phyloP scores from a whole-genome alignment of 164 flowering plant species.

The Kalanchoe fedtschenkoi region DNA sequence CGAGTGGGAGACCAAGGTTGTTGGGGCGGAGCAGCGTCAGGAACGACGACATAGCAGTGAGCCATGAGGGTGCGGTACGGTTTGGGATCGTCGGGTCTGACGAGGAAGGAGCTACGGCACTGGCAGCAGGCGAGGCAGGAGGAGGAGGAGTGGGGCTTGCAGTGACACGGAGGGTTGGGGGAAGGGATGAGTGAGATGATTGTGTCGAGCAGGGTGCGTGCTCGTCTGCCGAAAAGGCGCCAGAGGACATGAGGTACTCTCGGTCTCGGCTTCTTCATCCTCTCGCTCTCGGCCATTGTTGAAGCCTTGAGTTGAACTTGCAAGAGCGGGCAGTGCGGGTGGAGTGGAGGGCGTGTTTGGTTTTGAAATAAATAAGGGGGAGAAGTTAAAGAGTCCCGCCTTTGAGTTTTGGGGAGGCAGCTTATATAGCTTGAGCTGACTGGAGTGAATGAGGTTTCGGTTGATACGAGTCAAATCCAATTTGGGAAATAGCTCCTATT shows the following conservation, averaged over 20 bases:
- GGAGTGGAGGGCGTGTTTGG: not conserved
- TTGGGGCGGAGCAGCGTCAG: slow-evolving; percentile 25
- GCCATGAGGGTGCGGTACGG: slow-evolving; percentile 38
- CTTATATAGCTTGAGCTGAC: too few species aligned
- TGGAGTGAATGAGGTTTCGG: too few species aligned
- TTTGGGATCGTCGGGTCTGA: slow-evolving; percentile 30
- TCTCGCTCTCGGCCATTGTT: slow-evolving; percentile 8
- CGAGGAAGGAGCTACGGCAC: slow-evolving; percentile 22
- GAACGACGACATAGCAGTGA: slow-evolving; percentile 38
- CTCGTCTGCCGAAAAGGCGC: slow-evolving; percentile 29
- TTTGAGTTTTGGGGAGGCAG: too few species aligned
- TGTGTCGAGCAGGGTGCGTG: slow-evolving; percentile 32
- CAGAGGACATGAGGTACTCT: slow-evolving; percentile 43
- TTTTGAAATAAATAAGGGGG: too few species aligned
- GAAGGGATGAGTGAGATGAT: slow-evolving; percentile 30
- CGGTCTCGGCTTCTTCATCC: slow-evolving; percentile 11
- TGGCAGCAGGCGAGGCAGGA: slow-evolving; percentile 26
- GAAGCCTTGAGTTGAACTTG: not conserved
- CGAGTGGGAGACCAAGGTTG: slow-evolving; percentile 10
- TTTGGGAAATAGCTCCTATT: too few species aligned
- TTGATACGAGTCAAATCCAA: too few species aligned
- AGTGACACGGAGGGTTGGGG: slow-evolving; percentile 3
- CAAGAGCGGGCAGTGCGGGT: not conserved
- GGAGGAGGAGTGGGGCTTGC: slow-evolving; percentile 19
- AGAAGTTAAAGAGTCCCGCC: too few species aligned